Evolutionary conservation across 2,329 filamentous ascomycete genomes (phyloP).

Genomic region (Aureobasidium lini): DNA sequence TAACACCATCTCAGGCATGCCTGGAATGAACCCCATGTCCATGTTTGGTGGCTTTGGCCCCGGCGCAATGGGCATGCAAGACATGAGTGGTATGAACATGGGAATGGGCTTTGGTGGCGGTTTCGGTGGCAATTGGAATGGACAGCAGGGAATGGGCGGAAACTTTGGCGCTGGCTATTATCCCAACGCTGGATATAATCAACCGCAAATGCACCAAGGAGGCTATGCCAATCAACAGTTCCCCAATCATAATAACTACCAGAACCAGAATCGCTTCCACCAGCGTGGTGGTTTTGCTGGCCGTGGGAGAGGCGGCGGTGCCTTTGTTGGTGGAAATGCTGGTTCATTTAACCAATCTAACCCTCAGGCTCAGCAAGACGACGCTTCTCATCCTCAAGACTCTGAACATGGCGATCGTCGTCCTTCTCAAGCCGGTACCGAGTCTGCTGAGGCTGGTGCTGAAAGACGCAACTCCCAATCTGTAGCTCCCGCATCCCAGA

Average conservation of each 20-base stretch:
- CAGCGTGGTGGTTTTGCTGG: constrained; percentile 47
- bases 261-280: constrained; percentile 66
- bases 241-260: constrained; percentile 50
- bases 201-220: constrained; percentile 38
- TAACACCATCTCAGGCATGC: constrained; percentile 53
- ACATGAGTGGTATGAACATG: constrained; percentile 54
- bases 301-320: constrained; percentile 30
- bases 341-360: constrained; percentile 21
- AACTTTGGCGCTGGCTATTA: constrained; percentile 63
- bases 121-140: constrained; percentile 59
- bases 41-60: constrained; percentile 70
- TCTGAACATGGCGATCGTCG: background rate
- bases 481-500: background rate
- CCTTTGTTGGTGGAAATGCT: constrained; percentile 23
- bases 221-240: constrained; percentile 39
- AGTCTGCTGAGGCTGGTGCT: background rate
- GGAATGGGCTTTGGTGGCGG: constrained; percentile 59
- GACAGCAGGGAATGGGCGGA: constrained; percentile 63
- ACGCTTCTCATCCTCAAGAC: background rate
- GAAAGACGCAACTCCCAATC: constrained; percentile 9
- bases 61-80: constrained; percentile 73
- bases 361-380: constrained; percentile 16
- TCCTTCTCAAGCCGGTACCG: background rate
- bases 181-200: constrained; percentile 47
- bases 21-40: constrained; percentile 72